Evolutionary conservation across 2,329 filamentous ascomycete species (phyloP).

Genomic region (Pyrenophora teres): DNA sequence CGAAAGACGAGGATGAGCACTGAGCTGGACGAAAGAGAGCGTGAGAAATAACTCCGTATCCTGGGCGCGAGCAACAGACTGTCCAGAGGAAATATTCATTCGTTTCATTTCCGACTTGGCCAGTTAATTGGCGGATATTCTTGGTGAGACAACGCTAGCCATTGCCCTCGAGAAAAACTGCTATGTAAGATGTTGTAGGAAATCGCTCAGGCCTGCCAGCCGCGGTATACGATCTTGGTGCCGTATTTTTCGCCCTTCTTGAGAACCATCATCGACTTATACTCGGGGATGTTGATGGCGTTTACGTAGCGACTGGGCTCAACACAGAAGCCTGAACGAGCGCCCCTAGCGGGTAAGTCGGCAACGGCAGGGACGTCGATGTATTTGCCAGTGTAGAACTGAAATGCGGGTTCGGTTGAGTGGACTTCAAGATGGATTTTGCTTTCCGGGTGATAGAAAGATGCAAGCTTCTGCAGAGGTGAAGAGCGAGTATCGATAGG

Average conservation of each 20-base stretch:
- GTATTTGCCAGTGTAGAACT: conserved; percentile 91
- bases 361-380: conserved; percentile 73
- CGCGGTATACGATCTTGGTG: conserved; percentile 78
- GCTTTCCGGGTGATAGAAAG: conserved; percentile 73
- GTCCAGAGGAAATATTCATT: no score
- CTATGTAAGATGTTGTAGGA: not conserved
- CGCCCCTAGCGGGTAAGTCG: conserved; percentile 64
- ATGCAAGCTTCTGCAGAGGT: conserved; percentile 69
- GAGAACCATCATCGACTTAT: conserved; percentile 77
- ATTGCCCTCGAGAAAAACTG: not conserved
- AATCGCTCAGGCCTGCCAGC: conserved; percentile 66
- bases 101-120: no score
- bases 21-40: no score
- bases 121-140: no score
- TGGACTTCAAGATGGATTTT: conserved; percentile 82
- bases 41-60: no score
- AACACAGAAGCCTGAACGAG: conserved; percentile 82
- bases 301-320: conserved; percentile 93
- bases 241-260: conserved; percentile 87
- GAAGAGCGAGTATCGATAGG: conserved; percentile 58
- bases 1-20: no score
- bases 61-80: no score
- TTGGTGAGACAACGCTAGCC: no score
- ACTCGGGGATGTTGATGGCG: conserved; percentile 78
- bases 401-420: conserved; percentile 94